These are phyloP conservation scores for Rhizopogon roseolus DNA, from an alignment of 768 basidiomycete species.

Conservation along the genomic window DNA sequence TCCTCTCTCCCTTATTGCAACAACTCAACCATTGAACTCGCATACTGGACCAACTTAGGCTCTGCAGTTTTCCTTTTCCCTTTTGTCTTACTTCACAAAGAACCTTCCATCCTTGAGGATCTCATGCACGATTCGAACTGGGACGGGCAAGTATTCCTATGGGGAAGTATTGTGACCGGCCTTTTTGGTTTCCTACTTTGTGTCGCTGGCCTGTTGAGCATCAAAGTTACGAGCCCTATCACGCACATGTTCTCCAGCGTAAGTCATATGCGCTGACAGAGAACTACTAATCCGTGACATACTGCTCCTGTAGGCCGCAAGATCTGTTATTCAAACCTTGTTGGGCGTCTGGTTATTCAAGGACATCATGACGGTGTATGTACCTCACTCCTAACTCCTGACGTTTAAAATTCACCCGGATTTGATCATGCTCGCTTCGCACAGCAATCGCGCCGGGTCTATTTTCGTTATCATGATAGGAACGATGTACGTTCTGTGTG, in stretches of 20 bases:
- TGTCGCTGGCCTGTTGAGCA: slow-evolving; percentile 72
- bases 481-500: slow-evolving; percentile 47
- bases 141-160: slow-evolving; percentile 51
- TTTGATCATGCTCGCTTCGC: slow-evolving; percentile 2
- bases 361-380: slow-evolving; percentile 70
- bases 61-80: slow-evolving; percentile 63
- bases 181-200: slow-evolving; percentile 80
- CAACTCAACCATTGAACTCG: slow-evolving; percentile 68
- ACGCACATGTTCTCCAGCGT: slow-evolving; percentile 85
- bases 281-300: slow-evolving; percentile 4
- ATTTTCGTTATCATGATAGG: slow-evolving; percentile 66
- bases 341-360: slow-evolving; percentile 74
- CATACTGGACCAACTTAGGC: slow-evolving; percentile 76
- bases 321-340: slow-evolving; percentile 80
- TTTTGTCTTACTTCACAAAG: slow-evolving; percentile 54
- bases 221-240: slow-evolving; percentile 78
- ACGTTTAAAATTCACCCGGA: not conserved
- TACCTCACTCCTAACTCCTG: slow-evolving; percentile 8
- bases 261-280: slow-evolving; percentile 23
- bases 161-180: slow-evolving; percentile 67
- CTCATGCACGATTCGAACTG: slow-evolving; percentile 37
- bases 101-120: slow-evolving; percentile 36
- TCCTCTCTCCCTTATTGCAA: slow-evolving; percentile 60
- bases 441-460: slow-evolving; percentile 57
- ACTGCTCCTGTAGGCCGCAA: slow-evolving; percentile 50